Base-by-base conservation (phyloP, 2,329 filamentous ascomycete genomes). In the Truncatella angustata region DNA sequence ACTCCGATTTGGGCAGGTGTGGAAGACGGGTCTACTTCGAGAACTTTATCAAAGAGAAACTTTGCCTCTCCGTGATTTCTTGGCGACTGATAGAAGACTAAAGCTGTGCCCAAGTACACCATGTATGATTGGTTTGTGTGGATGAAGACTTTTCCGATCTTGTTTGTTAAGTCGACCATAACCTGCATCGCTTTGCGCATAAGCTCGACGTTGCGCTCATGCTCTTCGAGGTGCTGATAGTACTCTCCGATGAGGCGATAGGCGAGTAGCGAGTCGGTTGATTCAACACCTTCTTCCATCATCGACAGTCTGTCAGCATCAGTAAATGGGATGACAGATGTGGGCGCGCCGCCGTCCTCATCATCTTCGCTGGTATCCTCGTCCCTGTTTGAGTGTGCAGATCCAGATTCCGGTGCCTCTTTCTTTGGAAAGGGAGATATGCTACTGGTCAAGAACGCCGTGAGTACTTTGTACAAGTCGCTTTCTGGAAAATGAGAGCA, bases 11-110 rank as follows among this genome's bases (percentile, higher is more conserved):
- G 75, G 2, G 92, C 92, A 26, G 85, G 74, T 0, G 91, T 95
- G 1, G 88, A 92, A 3, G 82, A 83, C 2, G 85, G 80, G 52
- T 95, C 91, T 23, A 88, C 82, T 44, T 82, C 76, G 1, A 99
- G 77, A 4, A 97, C 88, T 26, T 81, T 81, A 60, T 96, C 86
- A 60, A 99, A 97, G 0, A 97, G 77, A n/a, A 71, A 70, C 65
- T 90, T 93, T 2, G 94, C 92, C 71, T 97, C 93, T 16, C 85
- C 79, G 60, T 99, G 94, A 63, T 97, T 86, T 55, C 90, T 85
- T 0, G 94, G 94, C 0, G 91, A 87, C 65, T 97, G 92, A 60
- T 95, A 90, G 60, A 91, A 89, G 2, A 99, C 90, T 18, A 97
- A 71, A 0, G 92, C 86, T n/a, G 91, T 97, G 9, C 84, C 94